Evolutionary conservation across 768 basidiomycete genomes (phyloP), one percentile per base, ranked within the genome.

Genomic region (Mycena rebaudengoi): DNA sequence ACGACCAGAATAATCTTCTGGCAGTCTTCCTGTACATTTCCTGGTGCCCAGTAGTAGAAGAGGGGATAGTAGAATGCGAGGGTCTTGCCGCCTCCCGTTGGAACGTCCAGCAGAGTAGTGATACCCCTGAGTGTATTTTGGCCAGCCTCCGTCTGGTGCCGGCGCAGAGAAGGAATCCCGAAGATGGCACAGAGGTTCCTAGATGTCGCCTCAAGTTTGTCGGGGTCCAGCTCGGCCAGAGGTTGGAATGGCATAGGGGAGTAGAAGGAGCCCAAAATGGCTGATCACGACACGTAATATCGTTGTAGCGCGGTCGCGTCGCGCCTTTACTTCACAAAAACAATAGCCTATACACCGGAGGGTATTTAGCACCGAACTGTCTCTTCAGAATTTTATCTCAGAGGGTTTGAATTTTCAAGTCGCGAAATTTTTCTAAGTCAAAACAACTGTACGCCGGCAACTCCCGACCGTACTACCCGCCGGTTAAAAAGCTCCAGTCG

Each of bases 71-170:
- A 69, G 44, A 69, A 69, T 14, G 68, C 60, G 11, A 61, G 48
- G 23, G 67, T 68, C 28, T 68, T 68, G 32, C 67, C 67, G 2
- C 58, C 63, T 14, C 68, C 65, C 0, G 65, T 69, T 1, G 62
- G 66, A 10, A 63, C 40, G 21, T 62, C 65, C 6, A 66, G 20
- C 12, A 66, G 7, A 1, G 65, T 67, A 25, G 52, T 26, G 1
- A 40, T 44, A 12, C 65, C 65, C n/a, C 28, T 46, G 6, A 67
- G 49, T 16, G 44, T 52, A 39, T 67, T 63, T 44, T 59, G 60
- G 5, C 65, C 61, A 13, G 60, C 30, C 20, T 58, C 4, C 37
- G 26, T 29, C 32, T 67, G 65, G 57, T 58, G 35, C 14, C 29
- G 21, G 40, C 35, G 54, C 0, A 66, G 54, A 1, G 54, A 62